Evolutionary conservation across 176 grass and related monocot genomes (phyloP), one percentile per base, ranked within the genome.

Genomic region (Zea luxurians): DNA sequence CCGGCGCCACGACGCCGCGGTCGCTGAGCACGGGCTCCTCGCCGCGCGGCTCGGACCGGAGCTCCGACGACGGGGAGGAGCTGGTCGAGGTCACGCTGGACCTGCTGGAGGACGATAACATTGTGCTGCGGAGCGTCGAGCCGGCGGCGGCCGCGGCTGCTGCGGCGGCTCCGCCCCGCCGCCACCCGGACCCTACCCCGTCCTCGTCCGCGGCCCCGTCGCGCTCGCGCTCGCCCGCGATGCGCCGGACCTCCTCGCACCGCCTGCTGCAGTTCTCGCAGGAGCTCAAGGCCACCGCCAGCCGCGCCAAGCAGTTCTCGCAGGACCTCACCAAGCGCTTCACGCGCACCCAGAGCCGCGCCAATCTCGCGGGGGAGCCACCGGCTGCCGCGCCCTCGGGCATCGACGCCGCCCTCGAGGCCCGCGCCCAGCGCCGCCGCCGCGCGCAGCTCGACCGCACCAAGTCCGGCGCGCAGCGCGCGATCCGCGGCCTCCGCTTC

Each of bases 81-180:
- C 90, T 90, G 65, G 84, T 97, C 18, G 94, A 97, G 91, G 89
- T 97, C 45, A 97, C 94, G 43, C 87, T 97, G 13, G 94, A 97
- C 83, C 64, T 97, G 55, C 92, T 89, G 49, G 84, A 89, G 68
- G 91, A 97, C 60, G 91, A 91, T 83, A 93, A 83, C 48, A 82
- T 97, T 70, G 92, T 91, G 70, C 84, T 97, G 47, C 79, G 87
- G 20, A 97, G 91, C 83, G 91, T 97, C 9, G 87, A 84, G 87
- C 91, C 89, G 1, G 94, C 93, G 0, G 79, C 73, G 0, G 72
- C 5, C 0, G 18, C 68, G 4, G 36, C 53, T 1, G 65, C 41
- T 52, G 61, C 34, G 34, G 70, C 55, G 43, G 66, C 42, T 21
- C 47, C 35, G 47, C 84, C 55, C 2, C 10, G 21, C 64, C 4